These are phyloP conservation scores for Tylopilus vinaceipallidus DNA, from an alignment of 768 basidiomycete species.

Conservation along the genomic window DNA sequence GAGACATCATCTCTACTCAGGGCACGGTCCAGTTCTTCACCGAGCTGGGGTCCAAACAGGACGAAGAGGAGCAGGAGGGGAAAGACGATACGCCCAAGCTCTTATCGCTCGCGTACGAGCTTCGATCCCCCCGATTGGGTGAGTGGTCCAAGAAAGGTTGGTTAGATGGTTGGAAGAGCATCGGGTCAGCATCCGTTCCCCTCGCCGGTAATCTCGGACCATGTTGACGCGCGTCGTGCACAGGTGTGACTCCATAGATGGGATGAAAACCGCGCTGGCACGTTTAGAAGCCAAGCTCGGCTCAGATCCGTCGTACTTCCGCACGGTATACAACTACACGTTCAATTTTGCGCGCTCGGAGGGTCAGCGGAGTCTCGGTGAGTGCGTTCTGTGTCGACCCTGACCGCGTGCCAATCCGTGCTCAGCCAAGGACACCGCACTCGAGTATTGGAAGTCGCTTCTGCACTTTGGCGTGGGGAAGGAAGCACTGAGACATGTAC, in stretches of 20 bases:
- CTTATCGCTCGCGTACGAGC: slow-evolving; percentile 76
- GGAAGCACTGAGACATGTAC: slow-evolving; percentile 55
- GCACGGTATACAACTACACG: slow-evolving; percentile 73
- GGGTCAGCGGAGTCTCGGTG: slow-evolving; percentile 80
- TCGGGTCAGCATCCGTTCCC: slow-evolving; percentile 49
- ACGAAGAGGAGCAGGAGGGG: slow-evolving; percentile 54
- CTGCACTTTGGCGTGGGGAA: slow-evolving; percentile 68
- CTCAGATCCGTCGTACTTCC: slow-evolving; percentile 69
- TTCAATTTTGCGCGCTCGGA: slow-evolving; percentile 76
- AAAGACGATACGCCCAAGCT: slow-evolving; percentile 76
- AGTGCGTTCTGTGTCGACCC: slow-evolving; percentile 22
- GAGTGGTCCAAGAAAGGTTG: slow-evolving; percentile 70
- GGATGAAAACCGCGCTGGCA: slow-evolving; percentile 56
- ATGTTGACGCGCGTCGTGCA: neutral
- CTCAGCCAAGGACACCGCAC: slow-evolving; percentile 66
- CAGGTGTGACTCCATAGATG: slow-evolving; percentile 64
- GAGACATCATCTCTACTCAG: slow-evolving; percentile 67
- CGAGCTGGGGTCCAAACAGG: slow-evolving; percentile 27
- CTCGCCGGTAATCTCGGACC: slow-evolving; percentile 2
- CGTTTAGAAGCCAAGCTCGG: slow-evolving; percentile 58
- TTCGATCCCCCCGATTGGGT: slow-evolving; percentile 72
- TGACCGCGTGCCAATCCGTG: neutral
- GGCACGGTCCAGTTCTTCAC: slow-evolving; percentile 76
- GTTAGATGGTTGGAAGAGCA: slow-evolving; percentile 76
- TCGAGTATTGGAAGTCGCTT: slow-evolving; percentile 76